Percentiles rank a stretch among this genome's conserved stretches.
These are phyloP conservation scores for Chalara sp. DNA, from an alignment of 2,329 filamentous ascomycete genomes.

Conservation along the genomic window DNA sequence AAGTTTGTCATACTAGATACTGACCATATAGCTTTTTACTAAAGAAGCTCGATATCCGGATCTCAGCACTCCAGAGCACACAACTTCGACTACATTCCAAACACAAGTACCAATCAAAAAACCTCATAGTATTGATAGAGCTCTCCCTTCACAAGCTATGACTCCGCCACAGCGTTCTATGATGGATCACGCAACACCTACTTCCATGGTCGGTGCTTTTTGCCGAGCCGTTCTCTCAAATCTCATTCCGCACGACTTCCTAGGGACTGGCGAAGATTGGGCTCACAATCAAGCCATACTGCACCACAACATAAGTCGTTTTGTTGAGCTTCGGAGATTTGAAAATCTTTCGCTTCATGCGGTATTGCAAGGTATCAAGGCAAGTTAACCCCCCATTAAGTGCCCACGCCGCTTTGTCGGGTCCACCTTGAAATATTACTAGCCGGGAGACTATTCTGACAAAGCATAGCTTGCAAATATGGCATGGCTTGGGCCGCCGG, in stretches of 20 bases:
- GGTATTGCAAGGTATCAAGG: slow-evolving; percentile 68
- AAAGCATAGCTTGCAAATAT: slow-evolving; percentile 55
- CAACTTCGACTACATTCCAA: slow-evolving; percentile 16
- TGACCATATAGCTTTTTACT: no score
- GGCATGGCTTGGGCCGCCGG: slow-evolving; percentile 63
- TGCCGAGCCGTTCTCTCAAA: slow-evolving; percentile 69
- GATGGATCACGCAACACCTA: slow-evolving; percentile 61
- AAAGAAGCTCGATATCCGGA: not conserved
- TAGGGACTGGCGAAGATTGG: slow-evolving; percentile 52
- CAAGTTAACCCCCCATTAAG: slow-evolving; percentile 28
- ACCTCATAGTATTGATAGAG: not conserved
- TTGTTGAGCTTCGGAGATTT: slow-evolving; percentile 71
- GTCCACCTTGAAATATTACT: not conserved
- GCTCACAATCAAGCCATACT: slow-evolving; percentile 55
- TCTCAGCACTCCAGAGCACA: slow-evolving; percentile 13
- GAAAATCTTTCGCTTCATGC: slow-evolving; percentile 78
- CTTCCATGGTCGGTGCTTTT: slow-evolving; percentile 72
- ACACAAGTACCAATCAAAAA: slow-evolving; percentile 13
- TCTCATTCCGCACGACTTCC: slow-evolving; percentile 69
- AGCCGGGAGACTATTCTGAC: not conserved
- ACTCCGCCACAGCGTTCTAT: slow-evolving; percentile 34
- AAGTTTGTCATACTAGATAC: no score
- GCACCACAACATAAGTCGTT: slow-evolving; percentile 65
- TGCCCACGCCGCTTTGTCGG: not conserved
- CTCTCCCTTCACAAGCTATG: slow-evolving; percentile 5